phyloP scores from a whole-genome alignment of 2,329 filamentous ascomycete species.

The Onygenales sp. region DNA sequence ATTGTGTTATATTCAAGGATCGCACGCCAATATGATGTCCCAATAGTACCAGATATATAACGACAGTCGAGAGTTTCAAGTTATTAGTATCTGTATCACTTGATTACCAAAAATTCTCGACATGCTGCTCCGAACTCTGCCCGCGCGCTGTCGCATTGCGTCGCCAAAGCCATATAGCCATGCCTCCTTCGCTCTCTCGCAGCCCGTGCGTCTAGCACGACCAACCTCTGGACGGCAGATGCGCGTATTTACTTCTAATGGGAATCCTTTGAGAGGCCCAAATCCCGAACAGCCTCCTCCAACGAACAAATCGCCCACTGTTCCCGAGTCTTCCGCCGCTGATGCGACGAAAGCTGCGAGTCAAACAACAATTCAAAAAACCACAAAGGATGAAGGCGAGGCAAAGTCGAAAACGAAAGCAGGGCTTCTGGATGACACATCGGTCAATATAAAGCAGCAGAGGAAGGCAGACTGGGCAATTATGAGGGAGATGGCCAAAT shows the following conservation, averaged over 20 bases:
- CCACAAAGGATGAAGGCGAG: constrained; percentile 13
- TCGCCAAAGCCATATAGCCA: constrained; percentile 18
- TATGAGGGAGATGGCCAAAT: constrained; percentile 93
- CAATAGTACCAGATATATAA: not conserved
- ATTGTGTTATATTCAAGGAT: not conserved
- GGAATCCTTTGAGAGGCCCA: constrained; percentile 16
- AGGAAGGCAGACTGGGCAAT: constrained; percentile 97
- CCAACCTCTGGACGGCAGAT: constrained; percentile 17
- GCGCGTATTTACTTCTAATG: constrained; percentile 21
- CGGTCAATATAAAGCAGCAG: constrained; percentile 69
- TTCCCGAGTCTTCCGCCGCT: not conserved
- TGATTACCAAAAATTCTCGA: not conserved
- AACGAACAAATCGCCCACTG: constrained; percentile 10
- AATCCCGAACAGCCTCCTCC: constrained; percentile 11
- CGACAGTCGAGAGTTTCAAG: not conserved
- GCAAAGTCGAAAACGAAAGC: constrained; percentile 35
- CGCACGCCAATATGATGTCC: not conserved
- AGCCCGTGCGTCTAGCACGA: constrained; percentile 15
- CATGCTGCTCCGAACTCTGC: constrained; percentile 30
- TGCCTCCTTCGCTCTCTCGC: constrained; percentile 16
- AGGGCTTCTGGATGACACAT: constrained; percentile 55
- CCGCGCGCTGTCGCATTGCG: constrained; percentile 24
- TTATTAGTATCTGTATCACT: not conserved
- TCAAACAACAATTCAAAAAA: not conserved
- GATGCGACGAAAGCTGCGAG: not conserved